Evolutionary conservation across 2,329 filamentous ascomycete species (phyloP).

Genomic region (Fonsecaea erecta): DNA sequence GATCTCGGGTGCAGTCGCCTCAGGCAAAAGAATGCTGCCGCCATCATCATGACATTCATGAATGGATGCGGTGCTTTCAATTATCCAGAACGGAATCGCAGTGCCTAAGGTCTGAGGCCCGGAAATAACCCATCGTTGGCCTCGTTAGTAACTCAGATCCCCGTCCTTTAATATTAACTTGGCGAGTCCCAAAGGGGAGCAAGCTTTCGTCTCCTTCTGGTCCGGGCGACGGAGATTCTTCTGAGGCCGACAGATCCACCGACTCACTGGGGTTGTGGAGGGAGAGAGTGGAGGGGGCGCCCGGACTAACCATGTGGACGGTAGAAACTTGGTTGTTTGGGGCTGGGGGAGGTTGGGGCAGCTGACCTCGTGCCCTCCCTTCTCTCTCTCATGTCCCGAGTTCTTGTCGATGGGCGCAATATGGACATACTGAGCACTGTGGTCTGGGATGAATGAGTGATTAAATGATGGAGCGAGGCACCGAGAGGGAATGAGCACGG

Average conservation of each 20-base stretch:
- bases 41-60: background rate
- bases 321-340: background rate
- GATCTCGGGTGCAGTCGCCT: background rate
- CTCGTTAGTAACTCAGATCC: background rate
- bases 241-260: conserved; percentile 23
- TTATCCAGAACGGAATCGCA: too few relatives aligned
- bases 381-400: background rate
- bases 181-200: background rate
- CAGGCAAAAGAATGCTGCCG: background rate
- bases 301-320: background rate
- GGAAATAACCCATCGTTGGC: conserved; percentile 12
- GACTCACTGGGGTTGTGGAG: conserved; percentile 5
- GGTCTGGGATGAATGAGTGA: background rate
- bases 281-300: background rate
- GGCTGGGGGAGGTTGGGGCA: background rate
- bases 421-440: too few relatives aligned
- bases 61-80: background rate
- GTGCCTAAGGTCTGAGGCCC: background rate
- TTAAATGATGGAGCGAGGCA: too few relatives aligned
- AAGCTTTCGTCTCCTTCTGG: background rate
- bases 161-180: background rate
- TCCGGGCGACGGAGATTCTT: conserved; percentile 21
- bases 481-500: too few relatives aligned
- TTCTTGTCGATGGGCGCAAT: background rate
- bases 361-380: background rate